Base-by-base conservation (phyloP, 139 green algal species). In the Picochlorum sp. region DNA sequence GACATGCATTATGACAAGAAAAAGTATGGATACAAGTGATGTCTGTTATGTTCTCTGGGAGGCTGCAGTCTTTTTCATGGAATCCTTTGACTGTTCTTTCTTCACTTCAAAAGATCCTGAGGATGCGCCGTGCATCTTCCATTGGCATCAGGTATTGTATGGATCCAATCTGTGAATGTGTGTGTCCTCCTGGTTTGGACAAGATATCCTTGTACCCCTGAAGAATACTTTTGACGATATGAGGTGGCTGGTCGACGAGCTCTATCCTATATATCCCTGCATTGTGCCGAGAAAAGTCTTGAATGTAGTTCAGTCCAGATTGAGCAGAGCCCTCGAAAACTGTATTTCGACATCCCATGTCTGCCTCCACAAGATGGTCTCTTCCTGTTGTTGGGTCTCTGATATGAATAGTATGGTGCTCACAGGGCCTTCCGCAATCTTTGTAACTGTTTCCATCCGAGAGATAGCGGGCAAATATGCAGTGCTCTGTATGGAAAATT, bases 401-500 rank as follows among this genome's bases (percentile, higher is more conserved):
- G 51, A 95, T 74, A 67, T 91, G 84, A 58, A 92, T 52, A 2
- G 52, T 65, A 79, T 84, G 69, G 0, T n/a, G 49, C 78, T 95
- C 88, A 71, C 88, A 95, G 32, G 88, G 88, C 58, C 90, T 84
- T 13, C 88, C 88, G 72, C 87, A 90, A 69, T 95, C 86, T 32
- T 67, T 56, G 63, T 86, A 91, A 32, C 34, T 71, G 72, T 88
- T 85, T 60, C 87, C 87, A 26, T 67, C 44, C 20, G 76, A 88
- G 16, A 95, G 74, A 72, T 92, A 94, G 61, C 82, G 83, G 58
- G 74, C 83, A 56, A 90, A 94, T 11, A 90, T 84, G 67, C 88
- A 94, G 79, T 92, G 85, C 77, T 92, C 85, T 4, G 86, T 92
- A 78, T 95, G 86, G 70, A 95, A 94, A 70, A 94, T 87, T 60